Evolutionary conservation across 106 monocot species (phyloP), one percentile per base, ranked within the genome.

Genomic region (Gastrodia elata): DNA sequence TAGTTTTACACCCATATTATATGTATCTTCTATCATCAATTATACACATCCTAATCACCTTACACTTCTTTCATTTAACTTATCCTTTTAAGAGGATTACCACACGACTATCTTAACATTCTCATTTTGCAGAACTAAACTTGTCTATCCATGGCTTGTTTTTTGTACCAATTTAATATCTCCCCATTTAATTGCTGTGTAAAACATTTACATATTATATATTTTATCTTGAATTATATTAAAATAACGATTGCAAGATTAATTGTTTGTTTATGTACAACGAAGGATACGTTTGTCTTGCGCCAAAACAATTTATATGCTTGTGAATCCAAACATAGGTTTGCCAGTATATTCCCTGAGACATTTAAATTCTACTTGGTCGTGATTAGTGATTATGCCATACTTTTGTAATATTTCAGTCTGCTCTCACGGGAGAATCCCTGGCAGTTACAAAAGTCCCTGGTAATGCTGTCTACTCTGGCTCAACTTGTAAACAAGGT

Each of bases 401-500:
- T 6, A 67, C 37, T 36, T 20, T 18, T 67, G 18, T 67, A 16
- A 57, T 6, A 18, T 67, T 67, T 37, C 80, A 85, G 85, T 78
- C 85, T 76, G 81, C 85, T 59, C 85, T 85, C 57, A 85, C 85
- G 18, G 85, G 85, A 65, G 84, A 84, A 78, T 84, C 84, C 39
- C 77, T 84, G 9, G 81, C 84, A 15, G 84, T 78, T 49, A 84
- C 84, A 13, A 84, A 84, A 72, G 36, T 81, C 39, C 75, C 84
- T 43, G 84, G 84, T 49, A 75, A 77, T 75, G 84, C 80, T 32
- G 79, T 85, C 30, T 85, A 85, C 79, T 85, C 85, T 0, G 85
- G 85, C 56, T 85, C 85, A 73, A 85, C 85, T 20, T 85, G 85
- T 76, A 85, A 85, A 73, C 85, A 85, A 82, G 85, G 85, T 73